These are phyloP conservation scores for Flaveria floridana DNA, from an alignment of 140 eudicot genomes.

Conservation along the genomic window DNA sequence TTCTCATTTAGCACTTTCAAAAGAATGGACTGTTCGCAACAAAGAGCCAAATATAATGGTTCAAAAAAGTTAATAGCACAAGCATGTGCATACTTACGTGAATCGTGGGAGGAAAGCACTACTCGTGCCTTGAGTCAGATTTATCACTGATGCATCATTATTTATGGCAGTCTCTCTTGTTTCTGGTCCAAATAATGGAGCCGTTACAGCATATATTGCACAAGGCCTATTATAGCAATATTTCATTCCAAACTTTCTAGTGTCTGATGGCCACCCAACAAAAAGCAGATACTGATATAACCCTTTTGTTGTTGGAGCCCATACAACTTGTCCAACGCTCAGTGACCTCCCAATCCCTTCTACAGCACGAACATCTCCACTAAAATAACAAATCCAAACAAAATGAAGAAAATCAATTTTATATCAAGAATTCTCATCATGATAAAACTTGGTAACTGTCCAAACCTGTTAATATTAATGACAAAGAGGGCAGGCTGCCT, in stretches of 20 bases:
- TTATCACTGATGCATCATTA: slow-evolving; percentile 40
- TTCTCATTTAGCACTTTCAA: not conserved
- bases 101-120: slow-evolving; percentile 87
- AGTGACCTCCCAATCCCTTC: slow-evolving; percentile 65
- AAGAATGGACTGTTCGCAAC: not conserved
- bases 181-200: slow-evolving; percentile 54
- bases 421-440: slow-evolving; percentile 3
- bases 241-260: slow-evolving; percentile 80
- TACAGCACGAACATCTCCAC: slow-evolving; percentile 82
- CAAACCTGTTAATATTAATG: slow-evolving; percentile 60
- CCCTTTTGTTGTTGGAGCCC: slow-evolving; percentile 72
- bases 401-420: not conserved
- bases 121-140: slow-evolving; percentile 57
- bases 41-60: not conserved
- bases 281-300: slow-evolving; percentile 61
- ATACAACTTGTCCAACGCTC: slow-evolving; percentile 91
- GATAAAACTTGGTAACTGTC: slow-evolving; percentile 3
- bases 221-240: slow-evolving; percentile 89
- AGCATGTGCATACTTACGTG: slow-evolving; percentile 46
- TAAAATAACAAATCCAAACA: slow-evolving; percentile 23
- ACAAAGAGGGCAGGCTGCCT: slow-evolving; percentile 83
- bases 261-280: slow-evolving; percentile 90
- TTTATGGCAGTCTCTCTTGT: slow-evolving; percentile 39
- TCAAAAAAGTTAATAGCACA: not conserved
- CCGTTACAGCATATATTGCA: slow-evolving; percentile 73